These are phyloP conservation scores for Boletus rufocinnamomeus DNA, from an alignment of 768 basidiomycete genomes.

Conservation along the genomic window DNA sequence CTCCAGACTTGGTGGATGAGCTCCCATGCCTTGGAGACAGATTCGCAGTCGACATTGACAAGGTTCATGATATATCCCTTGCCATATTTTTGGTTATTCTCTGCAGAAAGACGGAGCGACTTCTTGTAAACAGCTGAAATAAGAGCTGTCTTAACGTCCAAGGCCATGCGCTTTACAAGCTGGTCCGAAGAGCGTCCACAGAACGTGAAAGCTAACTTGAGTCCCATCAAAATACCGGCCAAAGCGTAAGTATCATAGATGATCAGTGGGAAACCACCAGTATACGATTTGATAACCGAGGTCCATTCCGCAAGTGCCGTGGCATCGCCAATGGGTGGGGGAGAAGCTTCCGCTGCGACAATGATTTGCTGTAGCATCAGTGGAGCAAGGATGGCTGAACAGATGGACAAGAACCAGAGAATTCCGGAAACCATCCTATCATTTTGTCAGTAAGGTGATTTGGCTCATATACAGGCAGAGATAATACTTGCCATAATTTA, in stretches of 20 bases:
- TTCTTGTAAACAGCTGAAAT: constrained; percentile 35
- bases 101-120: constrained; percentile 29
- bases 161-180: constrained; percentile 30
- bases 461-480: not conserved
- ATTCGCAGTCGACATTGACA: constrained; percentile 34
- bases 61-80: constrained; percentile 34
- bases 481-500: constrained; percentile 17
- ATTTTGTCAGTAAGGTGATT: not conserved
- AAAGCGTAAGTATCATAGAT: constrained; percentile 27
- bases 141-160: constrained; percentile 34
- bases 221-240: constrained; percentile 25
- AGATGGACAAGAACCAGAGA: constrained; percentile 32
- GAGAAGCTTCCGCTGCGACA: constrained; percentile 23
- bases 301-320: constrained; percentile 25
- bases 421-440: constrained; percentile 28
- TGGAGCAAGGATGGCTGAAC: constrained; percentile 25
- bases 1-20: constrained; percentile 30
- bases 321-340: constrained; percentile 21
- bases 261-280: constrained; percentile 34
- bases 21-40: constrained; percentile 34
- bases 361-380: constrained; percentile 33
- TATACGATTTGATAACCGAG: constrained; percentile 20
- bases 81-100: constrained; percentile 29
- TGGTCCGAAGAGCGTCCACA: constrained; percentile 34
- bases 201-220: constrained; percentile 28